A percentile compares a stretch with the other conserved stretches of the same genome.
Conservation (phyloP, 805 yeast species). For the Yamadazyma ubonensis region DNA sequence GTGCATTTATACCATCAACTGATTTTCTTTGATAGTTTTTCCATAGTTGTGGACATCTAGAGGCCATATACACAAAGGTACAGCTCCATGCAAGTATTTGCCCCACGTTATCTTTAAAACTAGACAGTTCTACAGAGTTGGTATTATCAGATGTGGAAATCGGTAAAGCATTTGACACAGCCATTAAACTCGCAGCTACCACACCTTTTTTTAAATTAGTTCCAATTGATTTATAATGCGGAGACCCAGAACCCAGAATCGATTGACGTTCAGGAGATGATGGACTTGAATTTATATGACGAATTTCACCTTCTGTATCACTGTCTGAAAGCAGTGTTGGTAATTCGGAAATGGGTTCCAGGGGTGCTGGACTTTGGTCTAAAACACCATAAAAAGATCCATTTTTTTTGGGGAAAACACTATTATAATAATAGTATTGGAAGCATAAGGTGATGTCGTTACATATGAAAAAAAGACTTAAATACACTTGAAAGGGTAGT, state of each 20-base stretch:
- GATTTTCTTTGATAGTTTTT: constrained; percentile 78
- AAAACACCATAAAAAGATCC: constrained; percentile 14
- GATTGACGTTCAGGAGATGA: not conserved
- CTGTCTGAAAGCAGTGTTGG: no score
- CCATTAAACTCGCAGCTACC: constrained; percentile 11
- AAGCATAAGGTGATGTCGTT: constrained; percentile 40
- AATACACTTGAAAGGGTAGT: constrained; percentile 37
- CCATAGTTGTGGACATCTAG: constrained; percentile 80
- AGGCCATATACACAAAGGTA: constrained; percentile 68
- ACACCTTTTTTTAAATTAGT: constrained; percentile 3
- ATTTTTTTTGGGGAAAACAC: constrained; percentile 27
- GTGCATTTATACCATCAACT: constrained; percentile 81
- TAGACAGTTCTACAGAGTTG: not conserved
- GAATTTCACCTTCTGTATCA: no score
- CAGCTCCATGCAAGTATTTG: constrained; percentile 70
- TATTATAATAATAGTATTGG: constrained; percentile 43
- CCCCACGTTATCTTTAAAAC: constrained; percentile 14
- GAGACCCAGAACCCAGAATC: not conserved
- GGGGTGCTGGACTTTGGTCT: not conserved
- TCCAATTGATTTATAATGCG: not conserved
- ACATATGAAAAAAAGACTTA: constrained; percentile 39
- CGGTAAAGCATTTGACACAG: constrained; percentile 17
- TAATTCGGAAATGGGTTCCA: no score
- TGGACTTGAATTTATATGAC: no score
- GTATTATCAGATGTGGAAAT: not conserved